These are phyloP conservation scores for Calocera viscosa DNA, from an alignment of 768 basidiomycete genomes.

Conservation along the genomic window DNA sequence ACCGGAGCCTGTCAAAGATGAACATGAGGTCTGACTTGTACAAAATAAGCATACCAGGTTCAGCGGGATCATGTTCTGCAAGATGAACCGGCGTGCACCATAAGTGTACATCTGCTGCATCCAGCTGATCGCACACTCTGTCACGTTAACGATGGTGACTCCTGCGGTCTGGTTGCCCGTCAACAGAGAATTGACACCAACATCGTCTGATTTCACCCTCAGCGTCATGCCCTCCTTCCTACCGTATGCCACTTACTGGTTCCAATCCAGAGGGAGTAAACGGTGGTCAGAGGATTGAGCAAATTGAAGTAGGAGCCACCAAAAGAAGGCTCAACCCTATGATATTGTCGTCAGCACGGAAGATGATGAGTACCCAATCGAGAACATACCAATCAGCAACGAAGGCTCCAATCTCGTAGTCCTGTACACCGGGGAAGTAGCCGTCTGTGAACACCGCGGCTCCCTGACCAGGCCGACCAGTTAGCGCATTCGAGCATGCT, in stretches of 20 bases:
- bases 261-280: constrained; percentile 10
- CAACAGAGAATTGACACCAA: constrained; percentile 5
- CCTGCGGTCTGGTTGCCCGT: constrained; percentile 7
- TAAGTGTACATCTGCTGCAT: constrained; percentile 9
- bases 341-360: background rate
- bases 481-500: constrained; percentile 9
- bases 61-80: constrained; percentile 43
- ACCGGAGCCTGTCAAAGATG: constrained; percentile 25
- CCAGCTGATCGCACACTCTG: constrained; percentile 6
- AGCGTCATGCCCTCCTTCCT: too few relatives aligned
- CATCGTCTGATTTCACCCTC: background rate
- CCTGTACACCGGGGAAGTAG: constrained; percentile 9
- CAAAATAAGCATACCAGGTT: constrained; percentile 23
- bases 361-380: background rate
- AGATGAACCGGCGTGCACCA: background rate
- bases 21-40: background rate
- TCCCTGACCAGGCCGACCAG: background rate
- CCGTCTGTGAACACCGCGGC: background rate
- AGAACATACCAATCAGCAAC: background rate
- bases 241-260: background rate
- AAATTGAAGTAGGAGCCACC: background rate
- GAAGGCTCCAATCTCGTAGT: constrained; percentile 10
- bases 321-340: background rate
- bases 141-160: constrained; percentile 10
- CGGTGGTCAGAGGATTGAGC: constrained; percentile 8